Evolutionary conservation across 768 basidiomycete genomes (phyloP).

Genomic region (Lenzites betulinus): DNA sequence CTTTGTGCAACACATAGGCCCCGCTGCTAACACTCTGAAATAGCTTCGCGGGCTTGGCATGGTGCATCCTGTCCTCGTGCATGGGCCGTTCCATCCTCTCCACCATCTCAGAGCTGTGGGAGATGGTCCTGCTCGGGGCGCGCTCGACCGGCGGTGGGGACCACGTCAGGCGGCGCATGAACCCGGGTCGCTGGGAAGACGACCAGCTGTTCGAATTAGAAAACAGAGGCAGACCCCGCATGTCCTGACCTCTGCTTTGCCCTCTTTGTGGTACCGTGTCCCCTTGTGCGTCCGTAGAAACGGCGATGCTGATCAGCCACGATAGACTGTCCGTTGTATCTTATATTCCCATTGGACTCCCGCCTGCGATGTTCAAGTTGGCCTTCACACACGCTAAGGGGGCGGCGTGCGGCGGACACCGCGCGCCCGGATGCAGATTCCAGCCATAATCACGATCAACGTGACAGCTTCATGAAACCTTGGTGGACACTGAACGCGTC

Average conservation of each 20-base stretch:
- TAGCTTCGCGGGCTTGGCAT: slow-evolving; percentile 54
- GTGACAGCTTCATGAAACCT: background rate
- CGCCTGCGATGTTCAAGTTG: background rate
- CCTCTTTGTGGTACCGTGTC: too few species aligned
- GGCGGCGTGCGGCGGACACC: too few species aligned
- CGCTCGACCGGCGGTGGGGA: slow-evolving; percentile 27
- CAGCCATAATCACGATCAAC: background rate
- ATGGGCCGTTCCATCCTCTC: slow-evolving; percentile 53
- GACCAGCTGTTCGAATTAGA: slow-evolving; percentile 69
- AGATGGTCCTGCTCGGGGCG: slow-evolving; percentile 45
- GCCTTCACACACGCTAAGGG: background rate
- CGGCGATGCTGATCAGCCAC: too few species aligned
- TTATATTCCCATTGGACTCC: background rate
- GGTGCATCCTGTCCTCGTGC: slow-evolving; percentile 73
- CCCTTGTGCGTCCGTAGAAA: too few species aligned
- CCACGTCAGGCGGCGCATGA: slow-evolving; percentile 37
- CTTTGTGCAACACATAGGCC: background rate
- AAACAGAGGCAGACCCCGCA: slow-evolving; percentile 34
- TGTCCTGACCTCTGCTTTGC: too few species aligned
- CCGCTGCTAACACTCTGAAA: too few species aligned
- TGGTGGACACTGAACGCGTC: background rate
- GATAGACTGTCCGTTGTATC: too few species aligned
- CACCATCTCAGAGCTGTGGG: slow-evolving; percentile 51
- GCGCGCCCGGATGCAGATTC: background rate
- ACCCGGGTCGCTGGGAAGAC: slow-evolving; percentile 36